phyloP scores from a whole-genome alignment of 202 grass and related monocot genomes.

The Elaeis oleifera region DNA sequence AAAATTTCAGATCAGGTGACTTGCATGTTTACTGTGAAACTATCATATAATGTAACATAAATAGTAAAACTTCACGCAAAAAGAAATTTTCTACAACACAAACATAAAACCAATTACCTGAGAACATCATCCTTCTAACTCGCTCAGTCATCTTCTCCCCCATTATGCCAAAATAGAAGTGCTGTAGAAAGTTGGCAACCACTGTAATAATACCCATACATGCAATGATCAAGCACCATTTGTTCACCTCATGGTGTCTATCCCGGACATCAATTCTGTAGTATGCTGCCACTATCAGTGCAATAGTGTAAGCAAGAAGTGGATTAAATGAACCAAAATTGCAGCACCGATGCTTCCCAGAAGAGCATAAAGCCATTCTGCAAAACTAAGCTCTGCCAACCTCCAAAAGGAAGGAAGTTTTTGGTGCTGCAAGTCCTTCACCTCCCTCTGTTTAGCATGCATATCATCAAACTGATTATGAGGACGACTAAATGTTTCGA shows the following conservation, averaged over 20 bases:
- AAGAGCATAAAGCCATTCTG: slow-evolving; percentile 99
- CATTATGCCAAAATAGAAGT: slow-evolving; percentile 99
- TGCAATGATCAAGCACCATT: slow-evolving; percentile 94
- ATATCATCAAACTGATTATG: slow-evolving; percentile 58
- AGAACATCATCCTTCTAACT: slow-evolving; percentile 99
- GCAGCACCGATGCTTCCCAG: slow-evolving; percentile 91
- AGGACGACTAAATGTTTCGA: slow-evolving; percentile 81
- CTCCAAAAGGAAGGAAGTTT: slow-evolving; percentile 93
- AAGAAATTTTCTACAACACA: no score
- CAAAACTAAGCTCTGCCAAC: slow-evolving; percentile 78
- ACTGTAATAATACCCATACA: slow-evolving; percentile 97
- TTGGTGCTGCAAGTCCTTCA: slow-evolving; percentile 33
- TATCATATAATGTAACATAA: no score
- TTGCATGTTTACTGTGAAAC: neutral
- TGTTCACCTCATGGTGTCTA: slow-evolving; percentile 74
- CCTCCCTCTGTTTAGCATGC: slow-evolving; percentile 57
- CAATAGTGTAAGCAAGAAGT: slow-evolving; percentile 89
- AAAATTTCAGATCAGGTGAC: slow-evolving; percentile 21
- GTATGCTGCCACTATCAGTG: slow-evolving; percentile 81
- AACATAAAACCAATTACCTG: slow-evolving; percentile 41
- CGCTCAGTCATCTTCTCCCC: slow-evolving; percentile 99
- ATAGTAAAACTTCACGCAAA: no score
- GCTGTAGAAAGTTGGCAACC: slow-evolving; percentile 95
- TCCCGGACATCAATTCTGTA: slow-evolving; percentile 67
- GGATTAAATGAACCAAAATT: slow-evolving; percentile 97